Evolutionary conservation across 768 basidiomycete species (phyloP).

Genomic region (Lactifluus pinguis): DNA sequence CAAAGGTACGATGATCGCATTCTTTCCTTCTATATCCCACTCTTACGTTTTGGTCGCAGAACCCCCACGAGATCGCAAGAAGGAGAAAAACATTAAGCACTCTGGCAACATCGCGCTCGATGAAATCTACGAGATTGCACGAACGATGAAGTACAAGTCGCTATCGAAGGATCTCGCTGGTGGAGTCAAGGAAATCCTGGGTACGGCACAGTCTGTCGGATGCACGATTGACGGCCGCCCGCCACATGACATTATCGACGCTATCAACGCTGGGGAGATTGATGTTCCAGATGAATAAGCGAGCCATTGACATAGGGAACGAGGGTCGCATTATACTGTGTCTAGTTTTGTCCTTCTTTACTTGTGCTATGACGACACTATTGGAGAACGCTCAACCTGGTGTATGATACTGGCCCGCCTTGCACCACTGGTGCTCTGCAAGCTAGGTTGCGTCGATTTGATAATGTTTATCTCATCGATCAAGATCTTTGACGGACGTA

Average conservation of each 20-base stretch:
- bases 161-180: constrained; percentile 86
- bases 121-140: constrained; percentile 91
- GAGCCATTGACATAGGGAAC: background rate
- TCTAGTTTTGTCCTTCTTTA: constrained; percentile 10
- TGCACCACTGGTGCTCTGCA: background rate
- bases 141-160: constrained; percentile 92
- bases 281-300: constrained; percentile 79
- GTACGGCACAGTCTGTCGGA: constrained; percentile 93
- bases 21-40: background rate
- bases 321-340: constrained; percentile 1
- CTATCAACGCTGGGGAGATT: constrained; percentile 73
- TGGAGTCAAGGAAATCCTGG: constrained; percentile 94
- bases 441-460: background rate
- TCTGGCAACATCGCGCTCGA: constrained; percentile 87
- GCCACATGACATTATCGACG: constrained; percentile 89
- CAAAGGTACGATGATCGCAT: constrained; percentile 63
- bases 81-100: constrained; percentile 99
- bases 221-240: constrained; percentile 93
- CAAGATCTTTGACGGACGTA: background rate
- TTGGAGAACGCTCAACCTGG: background rate
- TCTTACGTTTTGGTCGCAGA: constrained; percentile 39
- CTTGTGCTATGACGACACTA: constrained; percentile 6
- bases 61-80: constrained; percentile 98
- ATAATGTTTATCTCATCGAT: background rate
- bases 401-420: too few relatives aligned